Percentiles rank a stretch among this genome's conserved stretches.
Evolutionary conservation across 208 protist genomes (phyloP).

Genomic region (Crithidia acanthocephali): DNA sequence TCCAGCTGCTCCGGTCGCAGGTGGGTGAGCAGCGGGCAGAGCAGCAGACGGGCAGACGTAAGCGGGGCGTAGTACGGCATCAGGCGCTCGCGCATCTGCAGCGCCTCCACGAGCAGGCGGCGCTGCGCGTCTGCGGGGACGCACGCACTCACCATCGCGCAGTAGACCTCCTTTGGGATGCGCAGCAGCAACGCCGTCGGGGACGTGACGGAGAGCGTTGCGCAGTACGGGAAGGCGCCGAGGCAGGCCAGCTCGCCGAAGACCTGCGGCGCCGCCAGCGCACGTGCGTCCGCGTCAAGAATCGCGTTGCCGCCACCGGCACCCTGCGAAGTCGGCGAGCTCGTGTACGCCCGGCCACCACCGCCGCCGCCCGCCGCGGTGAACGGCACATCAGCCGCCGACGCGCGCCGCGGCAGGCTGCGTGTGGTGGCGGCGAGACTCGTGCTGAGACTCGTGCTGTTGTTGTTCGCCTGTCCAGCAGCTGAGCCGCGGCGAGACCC

Average conservation of each 20-base stretch:
- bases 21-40: slow-evolving; percentile 65
- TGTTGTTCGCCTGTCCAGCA: neutral
- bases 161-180: slow-evolving; percentile 54
- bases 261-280: slow-evolving; percentile 55
- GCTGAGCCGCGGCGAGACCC: slow-evolving; percentile 10
- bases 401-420: slow-evolving; percentile 8
- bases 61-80: slow-evolving; percentile 72
- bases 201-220: slow-evolving; percentile 51
- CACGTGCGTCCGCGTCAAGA: slow-evolving; percentile 21
- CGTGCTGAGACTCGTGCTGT: slow-evolving; percentile 1
- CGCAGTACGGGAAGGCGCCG: slow-evolving; percentile 60
- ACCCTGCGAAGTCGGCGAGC: neutral
- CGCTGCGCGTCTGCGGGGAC: slow-evolving; percentile 43
- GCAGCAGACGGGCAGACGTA: slow-evolving; percentile 52
- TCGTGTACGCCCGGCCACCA: slow-evolving; percentile 4
- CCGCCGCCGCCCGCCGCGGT: neutral
- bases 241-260: slow-evolving; percentile 68
- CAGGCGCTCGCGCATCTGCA: slow-evolving; percentile 59
- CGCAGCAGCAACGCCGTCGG: slow-evolving; percentile 43
- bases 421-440: slow-evolving; percentile 14
- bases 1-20: slow-evolving; percentile 58
- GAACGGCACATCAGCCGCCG: neutral
- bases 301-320: neutral
- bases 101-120: slow-evolving; percentile 42
- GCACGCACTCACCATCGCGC: slow-evolving; percentile 39